Percentiles rank a stretch among this genome's conserved stretches.
phyloP scores from a whole-genome alignment of 2,329 filamentous ascomycete species.

The Aspergillus melleus region DNA sequence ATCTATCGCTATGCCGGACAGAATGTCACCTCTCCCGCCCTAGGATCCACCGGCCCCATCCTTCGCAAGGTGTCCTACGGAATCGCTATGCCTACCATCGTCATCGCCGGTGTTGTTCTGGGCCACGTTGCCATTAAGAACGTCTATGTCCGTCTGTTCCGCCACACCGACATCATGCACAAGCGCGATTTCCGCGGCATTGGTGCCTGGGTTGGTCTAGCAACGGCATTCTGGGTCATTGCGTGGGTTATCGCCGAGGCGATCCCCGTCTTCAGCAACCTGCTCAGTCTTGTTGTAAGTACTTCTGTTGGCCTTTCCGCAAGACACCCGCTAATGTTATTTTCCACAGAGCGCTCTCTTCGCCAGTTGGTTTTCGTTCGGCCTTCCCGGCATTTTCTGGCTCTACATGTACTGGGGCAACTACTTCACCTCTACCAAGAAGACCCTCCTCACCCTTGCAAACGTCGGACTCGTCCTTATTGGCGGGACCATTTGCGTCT shows the following conservation, averaged over 20 bases:
- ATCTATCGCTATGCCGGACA: conserved; percentile 65
- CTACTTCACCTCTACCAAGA: conserved; percentile 19
- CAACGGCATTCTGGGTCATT: conserved; percentile 55
- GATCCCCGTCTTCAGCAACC: conserved; percentile 64
- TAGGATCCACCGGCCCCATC: conserved; percentile 57
- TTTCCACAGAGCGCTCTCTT: conserved; percentile 52
- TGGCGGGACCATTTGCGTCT: conserved; percentile 11
- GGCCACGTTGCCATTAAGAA: conserved; percentile 64
- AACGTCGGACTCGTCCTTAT: conserved; percentile 11
- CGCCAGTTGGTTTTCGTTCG: conserved; percentile 62
- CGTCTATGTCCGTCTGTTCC: conserved; percentile 62
- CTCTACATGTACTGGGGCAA: conserved; percentile 24
- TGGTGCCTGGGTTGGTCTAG: conserved; percentile 57
- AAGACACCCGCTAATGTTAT: not conserved
- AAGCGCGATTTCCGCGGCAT: conserved; percentile 49
- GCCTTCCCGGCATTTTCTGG: conserved; percentile 25
- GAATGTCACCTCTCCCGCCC: conserved; percentile 61
- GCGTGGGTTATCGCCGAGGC: conserved; percentile 66
- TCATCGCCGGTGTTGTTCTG: conserved; percentile 68
- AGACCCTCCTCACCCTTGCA: conserved; percentile 17
- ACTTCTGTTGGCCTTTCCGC: not conserved
- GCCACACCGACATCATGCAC: conserved; percentile 53
- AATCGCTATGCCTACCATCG: conserved; percentile 61
- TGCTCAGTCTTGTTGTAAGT: conserved; percentile 54
- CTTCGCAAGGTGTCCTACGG: conserved; percentile 65